Percentiles rank a stretch among this genome's conserved stretches.
These are phyloP conservation scores for Leptosphaerulina australis DNA, from an alignment of 2,329 filamentous ascomycete species.

Conservation along the genomic window DNA sequence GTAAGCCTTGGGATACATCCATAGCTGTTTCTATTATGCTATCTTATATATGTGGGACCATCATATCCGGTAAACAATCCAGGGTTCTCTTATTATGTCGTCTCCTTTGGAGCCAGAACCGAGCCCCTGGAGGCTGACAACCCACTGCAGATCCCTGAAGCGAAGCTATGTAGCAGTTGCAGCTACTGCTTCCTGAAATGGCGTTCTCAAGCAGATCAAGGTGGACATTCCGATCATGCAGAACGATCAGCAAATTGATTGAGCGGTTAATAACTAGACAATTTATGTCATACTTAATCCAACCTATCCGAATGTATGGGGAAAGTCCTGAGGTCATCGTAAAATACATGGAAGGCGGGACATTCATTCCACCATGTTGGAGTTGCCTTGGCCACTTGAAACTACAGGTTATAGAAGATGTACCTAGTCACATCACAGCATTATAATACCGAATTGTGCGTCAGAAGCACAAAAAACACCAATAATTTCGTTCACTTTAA, in stretches of 20 bases:
- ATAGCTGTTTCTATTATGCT: conserved; percentile 42
- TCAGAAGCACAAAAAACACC: conserved; percentile 46
- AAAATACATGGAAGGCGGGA: conserved; percentile 40
- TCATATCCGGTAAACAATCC: conserved; percentile 47
- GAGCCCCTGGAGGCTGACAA: conserved; percentile 47
- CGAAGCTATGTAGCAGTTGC: conserved; percentile 31
- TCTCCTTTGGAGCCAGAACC: conserved; percentile 52
- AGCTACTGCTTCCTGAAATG: conserved; percentile 45
- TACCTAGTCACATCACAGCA: conserved; percentile 50
- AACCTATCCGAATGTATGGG: conserved; percentile 56
- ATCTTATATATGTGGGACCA: conserved; percentile 46
- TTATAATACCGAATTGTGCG: conserved; percentile 54
- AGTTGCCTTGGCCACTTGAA: conserved; percentile 46
- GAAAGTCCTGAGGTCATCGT: conserved; percentile 60
- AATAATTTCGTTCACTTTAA: conserved; percentile 50
- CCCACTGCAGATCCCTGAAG: conserved; percentile 41
- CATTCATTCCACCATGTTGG: conserved; percentile 45
- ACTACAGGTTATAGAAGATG: conserved; percentile 45
- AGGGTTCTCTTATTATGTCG: conserved; percentile 48
- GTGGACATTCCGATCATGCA: conserved; percentile 41
- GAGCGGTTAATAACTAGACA: conserved; percentile 54
- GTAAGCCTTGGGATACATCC: conserved; percentile 42
- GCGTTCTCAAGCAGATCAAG: conserved; percentile 39
- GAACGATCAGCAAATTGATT: conserved; percentile 57
- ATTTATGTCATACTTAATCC: conserved; percentile 61